phyloP scores from a whole-genome alignment of 768 basidiomycete genomes.

The Calocybe cyanea region DNA sequence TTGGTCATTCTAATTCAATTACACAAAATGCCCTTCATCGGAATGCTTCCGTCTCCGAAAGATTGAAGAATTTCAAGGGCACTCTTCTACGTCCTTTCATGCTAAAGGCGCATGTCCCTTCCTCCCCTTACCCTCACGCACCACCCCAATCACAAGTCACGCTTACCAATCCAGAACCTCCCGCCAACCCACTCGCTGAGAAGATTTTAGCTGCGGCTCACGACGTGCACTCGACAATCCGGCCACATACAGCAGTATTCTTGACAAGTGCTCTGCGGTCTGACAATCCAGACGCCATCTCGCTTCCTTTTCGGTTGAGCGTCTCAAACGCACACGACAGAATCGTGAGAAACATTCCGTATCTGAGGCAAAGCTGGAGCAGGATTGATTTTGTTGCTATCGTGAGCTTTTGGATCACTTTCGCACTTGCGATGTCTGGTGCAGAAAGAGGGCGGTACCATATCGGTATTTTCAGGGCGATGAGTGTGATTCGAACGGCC shows the following conservation, averaged over 20 bases:
- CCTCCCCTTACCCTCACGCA: slow-evolving; percentile 21
- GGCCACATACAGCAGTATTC: slow-evolving; percentile 45
- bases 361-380: slow-evolving; percentile 90
- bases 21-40: slow-evolving; percentile 37
- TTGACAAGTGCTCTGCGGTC: slow-evolving; percentile 46
- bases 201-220: slow-evolving; percentile 30
- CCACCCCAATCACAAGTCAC: slow-evolving; percentile 20
- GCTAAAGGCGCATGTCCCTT: slow-evolving; percentile 29
- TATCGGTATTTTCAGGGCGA: slow-evolving; percentile 82
- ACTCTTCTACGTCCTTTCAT: slow-evolving; percentile 55
- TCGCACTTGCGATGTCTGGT: slow-evolving; percentile 64
- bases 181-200: slow-evolving; percentile 27
- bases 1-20: slow-evolving; percentile 21
- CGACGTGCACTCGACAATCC: slow-evolving; percentile 34
- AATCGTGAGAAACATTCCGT: slow-evolving; percentile 72
- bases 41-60: slow-evolving; percentile 42
- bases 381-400: slow-evolving; percentile 88
- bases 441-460: slow-evolving; percentile 66
- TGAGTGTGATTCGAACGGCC: slow-evolving; percentile 81
- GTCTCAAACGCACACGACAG: slow-evolving; percentile 52
- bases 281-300: slow-evolving; percentile 40
- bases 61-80: slow-evolving; percentile 38
- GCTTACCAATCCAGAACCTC: slow-evolving; percentile 24
- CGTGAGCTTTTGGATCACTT: slow-evolving; percentile 82
- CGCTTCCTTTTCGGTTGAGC: slow-evolving; percentile 62